These are phyloP conservation scores for Reutealis trisperma DNA, from an alignment of 345 rosid species.

Conservation along the genomic window DNA sequence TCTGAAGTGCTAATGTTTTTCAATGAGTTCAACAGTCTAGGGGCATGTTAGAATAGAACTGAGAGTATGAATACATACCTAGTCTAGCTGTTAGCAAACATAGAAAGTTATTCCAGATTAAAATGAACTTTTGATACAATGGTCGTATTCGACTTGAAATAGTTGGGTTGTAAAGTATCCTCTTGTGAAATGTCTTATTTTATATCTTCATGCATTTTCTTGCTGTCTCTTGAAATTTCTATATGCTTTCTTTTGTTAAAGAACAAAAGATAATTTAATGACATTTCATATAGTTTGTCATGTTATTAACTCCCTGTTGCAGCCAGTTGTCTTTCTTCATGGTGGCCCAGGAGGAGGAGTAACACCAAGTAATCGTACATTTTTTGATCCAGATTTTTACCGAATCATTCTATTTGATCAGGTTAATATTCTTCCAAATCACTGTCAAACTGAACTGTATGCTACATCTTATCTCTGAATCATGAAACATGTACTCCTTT, in stretches of 20 bases:
- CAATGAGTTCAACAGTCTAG: neutral
- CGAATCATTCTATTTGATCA: conserved; percentile 86
- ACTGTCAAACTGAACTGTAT: neutral
- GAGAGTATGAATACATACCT: neutral
- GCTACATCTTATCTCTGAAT: conserved; percentile 4
- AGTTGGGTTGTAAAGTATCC: neutral
- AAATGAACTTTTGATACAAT: neutral
- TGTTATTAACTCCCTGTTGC: conserved; percentile 27
- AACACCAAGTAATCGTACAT: conserved; percentile 69
- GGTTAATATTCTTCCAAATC: conserved; percentile 39
- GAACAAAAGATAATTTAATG: neutral
- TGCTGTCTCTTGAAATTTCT: too few relatives aligned
- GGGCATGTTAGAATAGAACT: neutral
- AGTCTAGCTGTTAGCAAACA: neutral
- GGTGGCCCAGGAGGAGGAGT: conserved; percentile 99
- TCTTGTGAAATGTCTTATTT: neutral
- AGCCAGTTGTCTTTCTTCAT: conserved; percentile 96
- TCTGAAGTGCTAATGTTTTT: neutral
- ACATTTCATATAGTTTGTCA: neutral
- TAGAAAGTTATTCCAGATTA: neutral
- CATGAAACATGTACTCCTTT: neutral
- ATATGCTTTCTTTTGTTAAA: neutral
- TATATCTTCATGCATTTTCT: conserved; percentile 4
- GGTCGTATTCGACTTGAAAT: neutral
- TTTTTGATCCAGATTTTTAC: conserved; percentile 85